Conservation (phyloP, 768 basidiomycete species). For the Lentinus tigrinus region DNA sequence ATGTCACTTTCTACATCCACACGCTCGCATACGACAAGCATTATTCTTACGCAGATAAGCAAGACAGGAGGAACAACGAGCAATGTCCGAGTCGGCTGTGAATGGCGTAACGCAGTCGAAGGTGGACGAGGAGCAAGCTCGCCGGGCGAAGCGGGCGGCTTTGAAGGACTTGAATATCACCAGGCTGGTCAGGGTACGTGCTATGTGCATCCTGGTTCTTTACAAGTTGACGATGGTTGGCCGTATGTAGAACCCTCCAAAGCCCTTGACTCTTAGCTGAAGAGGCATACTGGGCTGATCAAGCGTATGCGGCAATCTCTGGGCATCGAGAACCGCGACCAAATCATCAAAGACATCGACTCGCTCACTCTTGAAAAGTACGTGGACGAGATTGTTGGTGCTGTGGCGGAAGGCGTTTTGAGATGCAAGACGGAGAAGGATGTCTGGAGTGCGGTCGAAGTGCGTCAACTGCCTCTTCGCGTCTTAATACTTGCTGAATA, state of each 20-base stretch:
- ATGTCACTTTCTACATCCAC: no score
- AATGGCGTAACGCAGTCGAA: conserved; percentile 30
- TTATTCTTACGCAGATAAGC: no score
- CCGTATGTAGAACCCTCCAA: conserved; percentile 60
- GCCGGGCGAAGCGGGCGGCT: conserved; percentile 54
- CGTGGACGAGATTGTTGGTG: conserved; percentile 89
- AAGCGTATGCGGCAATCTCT: conserved; percentile 90
- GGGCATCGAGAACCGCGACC: conserved; percentile 77
- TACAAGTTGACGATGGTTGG: neutral
- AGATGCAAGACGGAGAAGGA: conserved; percentile 94
- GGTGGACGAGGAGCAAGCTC: conserved; percentile 49
- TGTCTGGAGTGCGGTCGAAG: conserved; percentile 90
- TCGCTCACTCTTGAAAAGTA: conserved; percentile 92
- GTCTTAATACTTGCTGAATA: neutral
- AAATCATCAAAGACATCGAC: conserved; percentile 90
- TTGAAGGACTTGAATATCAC: conserved; percentile 58
- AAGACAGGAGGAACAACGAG: no score
- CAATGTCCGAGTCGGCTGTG: conserved; percentile 18
- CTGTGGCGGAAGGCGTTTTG: conserved; percentile 78
- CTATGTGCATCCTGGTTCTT: neutral
- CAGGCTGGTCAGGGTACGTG: conserved; percentile 47
- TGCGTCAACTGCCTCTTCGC: conserved; percentile 33
- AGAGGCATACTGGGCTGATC: conserved; percentile 93
- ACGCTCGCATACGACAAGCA: no score
- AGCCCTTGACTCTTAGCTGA: conserved; percentile 86